A percentile compares a stretch with the other conserved stretches of the same genome.
Evolutionary conservation across 2,329 filamentous ascomycete genomes (phyloP).

Genomic region (Fusarium longipes): DNA sequence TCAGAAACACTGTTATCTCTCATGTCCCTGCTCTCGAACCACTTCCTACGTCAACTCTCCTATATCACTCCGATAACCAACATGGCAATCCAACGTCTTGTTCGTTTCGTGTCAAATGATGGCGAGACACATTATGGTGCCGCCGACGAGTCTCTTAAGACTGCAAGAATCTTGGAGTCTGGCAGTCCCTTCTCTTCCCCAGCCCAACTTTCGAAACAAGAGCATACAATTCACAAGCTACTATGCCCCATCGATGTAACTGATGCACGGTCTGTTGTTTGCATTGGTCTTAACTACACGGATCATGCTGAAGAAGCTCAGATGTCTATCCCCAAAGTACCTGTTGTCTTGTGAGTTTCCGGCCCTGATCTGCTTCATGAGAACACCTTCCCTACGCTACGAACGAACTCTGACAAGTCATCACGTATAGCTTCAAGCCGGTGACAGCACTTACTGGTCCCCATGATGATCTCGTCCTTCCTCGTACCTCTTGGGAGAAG

Average conservation of each 20-base stretch:
- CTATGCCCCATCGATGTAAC: background rate
- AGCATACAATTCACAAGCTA: background rate
- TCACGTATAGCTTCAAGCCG: background rate
- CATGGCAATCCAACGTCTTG: background rate
- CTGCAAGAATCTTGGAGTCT: fast-evolving
- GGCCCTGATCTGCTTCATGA: too few species aligned
- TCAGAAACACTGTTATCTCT: too few species aligned
- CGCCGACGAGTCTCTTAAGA: background rate
- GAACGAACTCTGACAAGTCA: too few species aligned
- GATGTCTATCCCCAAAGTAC: background rate
- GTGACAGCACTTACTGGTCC: background rate
- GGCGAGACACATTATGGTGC: background rate
- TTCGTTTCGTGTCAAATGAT: background rate
- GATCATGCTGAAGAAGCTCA: background rate
- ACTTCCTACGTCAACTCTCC: background rate
- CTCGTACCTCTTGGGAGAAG: background rate
- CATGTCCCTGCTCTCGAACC: too few species aligned
- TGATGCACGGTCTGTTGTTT: background rate
- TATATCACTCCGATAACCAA: background rate
- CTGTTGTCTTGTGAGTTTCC: background rate
- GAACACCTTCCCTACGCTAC: too few species aligned
- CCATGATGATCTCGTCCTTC: background rate
- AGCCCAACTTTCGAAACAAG: background rate
- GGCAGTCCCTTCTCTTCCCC: background rate
- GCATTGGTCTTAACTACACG: background rate